phyloP scores from a whole-genome alignment of 2,329 filamentous ascomycete species.

The Pseudovirgaria hyperparasitica region DNA sequence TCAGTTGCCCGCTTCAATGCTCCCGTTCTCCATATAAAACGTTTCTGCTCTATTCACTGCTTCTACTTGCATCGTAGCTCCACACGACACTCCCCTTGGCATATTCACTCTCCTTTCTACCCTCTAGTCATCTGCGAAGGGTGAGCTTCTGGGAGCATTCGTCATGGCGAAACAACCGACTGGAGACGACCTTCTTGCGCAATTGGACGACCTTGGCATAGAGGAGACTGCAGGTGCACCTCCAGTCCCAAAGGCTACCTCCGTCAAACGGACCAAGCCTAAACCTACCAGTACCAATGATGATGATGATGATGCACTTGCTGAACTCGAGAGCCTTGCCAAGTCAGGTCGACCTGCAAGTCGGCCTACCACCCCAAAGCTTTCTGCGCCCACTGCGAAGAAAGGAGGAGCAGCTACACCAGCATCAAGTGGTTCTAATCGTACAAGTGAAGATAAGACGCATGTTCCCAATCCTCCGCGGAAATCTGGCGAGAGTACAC shows the following conservation, averaged over 20 bases:
- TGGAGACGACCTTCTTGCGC: slow-evolving; percentile 31
- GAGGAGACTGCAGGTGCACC: slow-evolving; percentile 19
- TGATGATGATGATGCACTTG: slow-evolving; percentile 59
- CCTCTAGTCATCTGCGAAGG: no score
- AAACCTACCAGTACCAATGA: slow-evolving; percentile 28
- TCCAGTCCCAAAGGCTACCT: slow-evolving; percentile 16
- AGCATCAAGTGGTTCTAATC: slow-evolving; percentile 25
- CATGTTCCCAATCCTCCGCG: slow-evolving; percentile 29
- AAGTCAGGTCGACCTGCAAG: slow-evolving; percentile 46
- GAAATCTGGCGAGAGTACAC: slow-evolving; percentile 67
- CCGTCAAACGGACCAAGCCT: slow-evolving; percentile 33
- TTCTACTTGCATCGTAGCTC: no score
- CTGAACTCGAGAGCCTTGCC: slow-evolving; percentile 47
- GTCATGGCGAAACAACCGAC: slow-evolving; percentile 27
- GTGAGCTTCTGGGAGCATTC: slow-evolving; percentile 1
- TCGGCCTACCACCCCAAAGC: slow-evolving; percentile 71
- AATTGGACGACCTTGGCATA: slow-evolving; percentile 31
- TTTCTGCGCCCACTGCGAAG: slow-evolving; percentile 32
- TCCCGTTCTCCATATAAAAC: no score
- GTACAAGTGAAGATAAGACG: slow-evolving; percentile 48
- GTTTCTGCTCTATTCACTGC: no score
- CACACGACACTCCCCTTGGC: no score
- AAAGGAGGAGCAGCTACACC: slow-evolving; percentile 21
- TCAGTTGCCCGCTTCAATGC: no score
- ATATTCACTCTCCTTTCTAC: no score